phyloP scores from a whole-genome alignment of 768 basidiomycete species.

The Pleurotus ostreatus region DNA sequence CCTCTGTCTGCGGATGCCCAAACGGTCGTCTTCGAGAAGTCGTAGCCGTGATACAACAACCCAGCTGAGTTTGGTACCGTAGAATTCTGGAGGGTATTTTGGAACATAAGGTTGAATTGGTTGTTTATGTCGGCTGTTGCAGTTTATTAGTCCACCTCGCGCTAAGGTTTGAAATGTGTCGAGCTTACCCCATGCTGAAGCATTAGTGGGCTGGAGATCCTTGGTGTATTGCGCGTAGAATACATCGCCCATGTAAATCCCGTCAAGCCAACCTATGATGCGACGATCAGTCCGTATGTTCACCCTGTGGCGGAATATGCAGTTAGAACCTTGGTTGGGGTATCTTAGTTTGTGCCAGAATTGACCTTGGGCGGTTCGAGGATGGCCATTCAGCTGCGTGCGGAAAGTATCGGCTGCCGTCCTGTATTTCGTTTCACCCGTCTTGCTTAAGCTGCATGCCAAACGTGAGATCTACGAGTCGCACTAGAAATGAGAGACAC shows the following conservation, averaged over 20 bases:
- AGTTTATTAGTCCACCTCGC: neutral
- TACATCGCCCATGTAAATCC: constrained; percentile 43
- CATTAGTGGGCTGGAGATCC: constrained; percentile 29
- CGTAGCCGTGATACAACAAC: constrained; percentile 48
- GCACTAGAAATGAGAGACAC: constrained; percentile 6
- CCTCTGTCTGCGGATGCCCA: constrained; percentile 45
- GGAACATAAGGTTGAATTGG: constrained; percentile 41
- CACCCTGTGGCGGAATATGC: neutral
- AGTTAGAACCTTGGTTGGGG: constrained; percentile 34
- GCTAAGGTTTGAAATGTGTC: constrained; percentile 9
- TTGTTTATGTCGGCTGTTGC: constrained; percentile 31
- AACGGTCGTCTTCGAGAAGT: constrained; percentile 34
- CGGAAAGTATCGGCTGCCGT: constrained; percentile 35
- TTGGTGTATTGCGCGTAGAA: constrained; percentile 40
- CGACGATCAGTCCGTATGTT: neutral
- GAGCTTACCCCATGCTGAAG: constrained; percentile 34
- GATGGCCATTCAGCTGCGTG: constrained; percentile 34
- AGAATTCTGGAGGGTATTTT: constrained; percentile 36
- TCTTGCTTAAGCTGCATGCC: constrained; percentile 27
- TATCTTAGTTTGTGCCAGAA: constrained; percentile 44
- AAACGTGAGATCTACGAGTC: neutral
- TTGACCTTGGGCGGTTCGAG: constrained; percentile 40
- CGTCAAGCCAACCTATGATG: constrained; percentile 38
- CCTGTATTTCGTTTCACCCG: constrained; percentile 33
- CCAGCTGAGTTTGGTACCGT: constrained; percentile 34